Base-by-base conservation (phyloP, 164 flowering plant genomes). In the Liriodendron chinense region DNA sequence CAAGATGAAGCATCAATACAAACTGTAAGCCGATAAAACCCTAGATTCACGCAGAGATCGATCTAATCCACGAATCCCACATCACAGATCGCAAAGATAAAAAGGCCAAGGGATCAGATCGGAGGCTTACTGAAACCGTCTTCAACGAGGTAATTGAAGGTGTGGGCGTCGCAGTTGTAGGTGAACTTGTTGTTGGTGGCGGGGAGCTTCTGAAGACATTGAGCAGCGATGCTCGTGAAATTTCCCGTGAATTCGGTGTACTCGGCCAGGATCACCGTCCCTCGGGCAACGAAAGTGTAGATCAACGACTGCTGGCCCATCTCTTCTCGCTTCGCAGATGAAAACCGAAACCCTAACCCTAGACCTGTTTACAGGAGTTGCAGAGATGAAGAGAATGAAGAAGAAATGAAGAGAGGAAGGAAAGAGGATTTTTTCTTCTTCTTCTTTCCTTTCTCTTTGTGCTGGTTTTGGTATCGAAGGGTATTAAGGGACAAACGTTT, bases 161-260 rank as follows among this genome's bases (percentile, higher is more conserved):
- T 79, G 49, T 79, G 81, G 23, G 50, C 22, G 47, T 79, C 81
- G 72, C 81, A 75, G 68, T 71, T 79, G 78, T 79, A 79, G 67
- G 81, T 79, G 78, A 79, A 79, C 69, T 72, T 79, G 73, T 79
- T 75, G 76, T 68, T 79, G 72, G 61, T 24, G 1, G 79, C 67
- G 7, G 81, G 81, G 18, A 79, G 81, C 59, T 79, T 79, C 62
- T 76, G 79, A 26, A 79, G 78, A 61, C 81, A 79, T 72, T 79
- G 81, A 34, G 53, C 59, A 21, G 81, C 81, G 67, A 79, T 72
- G 63, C 48, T 48, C 7, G 78, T 79, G 69, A 79, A 79, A 76
- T 79, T 79, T 0, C 81, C 81, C 1, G 62, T 65, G 67, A 79
- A 79, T 26, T 79, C 78, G 43, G 81, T 79, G 69, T 53, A 79